These are phyloP conservation scores for Aristolochia californica DNA, from an alignment of 164 flowering plant species.

Conservation along the genomic window DNA sequence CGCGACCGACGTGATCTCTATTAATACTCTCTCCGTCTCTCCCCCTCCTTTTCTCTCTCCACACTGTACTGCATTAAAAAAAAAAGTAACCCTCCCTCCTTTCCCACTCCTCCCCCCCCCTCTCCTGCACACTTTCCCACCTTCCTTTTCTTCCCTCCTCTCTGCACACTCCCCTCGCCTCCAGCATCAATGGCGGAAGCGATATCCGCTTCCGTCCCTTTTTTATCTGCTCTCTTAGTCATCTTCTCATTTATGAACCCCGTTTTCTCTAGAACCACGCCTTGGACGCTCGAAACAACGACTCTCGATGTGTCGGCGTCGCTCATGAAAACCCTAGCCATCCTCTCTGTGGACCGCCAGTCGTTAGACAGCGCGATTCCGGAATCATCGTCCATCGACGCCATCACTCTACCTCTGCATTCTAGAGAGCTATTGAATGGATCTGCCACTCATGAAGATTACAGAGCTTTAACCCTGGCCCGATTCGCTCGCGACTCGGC, in stretches of 20 bases:
- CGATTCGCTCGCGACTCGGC: slow-evolving; percentile 57
- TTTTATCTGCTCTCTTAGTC: not conserved
- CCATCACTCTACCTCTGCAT: slow-evolving; percentile 26
- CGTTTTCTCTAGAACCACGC: slow-evolving; percentile 20
- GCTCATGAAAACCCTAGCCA: slow-evolving; percentile 20
- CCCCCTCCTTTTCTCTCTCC: slow-evolving; percentile 1
- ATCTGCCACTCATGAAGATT: slow-evolving; percentile 27
- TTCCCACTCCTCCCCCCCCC: too few relatives aligned
- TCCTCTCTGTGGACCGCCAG: slow-evolving; percentile 19
- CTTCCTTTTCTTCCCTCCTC: too few relatives aligned
- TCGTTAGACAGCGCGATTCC: slow-evolving; percentile 6
- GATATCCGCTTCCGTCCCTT: not conserved
- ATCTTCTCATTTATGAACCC: slow-evolving; percentile 1
- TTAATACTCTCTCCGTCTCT: not conserved
- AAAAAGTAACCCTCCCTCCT: too few relatives aligned
- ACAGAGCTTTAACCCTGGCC: slow-evolving; percentile 38
- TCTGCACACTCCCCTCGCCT: not conserved
- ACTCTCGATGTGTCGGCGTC: slow-evolving; percentile 47
- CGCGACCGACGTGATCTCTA: slow-evolving; percentile 1
- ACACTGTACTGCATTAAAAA: too few relatives aligned
- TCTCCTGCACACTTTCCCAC: too few relatives aligned
- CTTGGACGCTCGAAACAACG: slow-evolving; percentile 14
- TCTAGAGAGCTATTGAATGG: slow-evolving; percentile 17
- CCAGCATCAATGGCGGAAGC: not conserved
- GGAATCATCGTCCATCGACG: slow-evolving; percentile 8